These are phyloP conservation scores for Xylaria arbuscula DNA, from an alignment of 2,329 filamentous ascomycete genomes.

Conservation along the genomic window DNA sequence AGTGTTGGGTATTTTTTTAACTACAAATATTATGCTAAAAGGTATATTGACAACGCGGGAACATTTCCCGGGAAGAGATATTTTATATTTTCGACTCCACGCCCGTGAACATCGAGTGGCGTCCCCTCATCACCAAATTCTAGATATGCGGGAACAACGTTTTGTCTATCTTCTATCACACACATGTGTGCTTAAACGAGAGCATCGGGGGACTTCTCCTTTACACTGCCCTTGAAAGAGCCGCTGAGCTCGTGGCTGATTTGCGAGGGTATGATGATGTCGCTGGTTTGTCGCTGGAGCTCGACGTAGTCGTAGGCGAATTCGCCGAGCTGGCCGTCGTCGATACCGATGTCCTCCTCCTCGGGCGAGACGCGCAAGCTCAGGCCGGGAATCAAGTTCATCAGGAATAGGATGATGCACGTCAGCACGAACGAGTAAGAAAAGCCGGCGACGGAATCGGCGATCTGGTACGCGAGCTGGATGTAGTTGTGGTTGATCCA, in stretches of 20 bases:
- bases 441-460: constrained; percentile 72
- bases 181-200: constrained; percentile 33
- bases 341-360: constrained; percentile 75
- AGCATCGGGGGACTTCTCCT: constrained; percentile 42
- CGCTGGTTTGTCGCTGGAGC: constrained; percentile 70
- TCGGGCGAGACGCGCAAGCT: constrained; percentile 74
- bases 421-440: constrained; percentile 75
- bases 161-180: neutral
- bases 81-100: constrained; percentile 27
- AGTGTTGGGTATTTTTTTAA: constrained; percentile 28
- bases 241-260: constrained; percentile 37
- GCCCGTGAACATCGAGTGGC: constrained; percentile 13
- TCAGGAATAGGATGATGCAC: constrained; percentile 74
- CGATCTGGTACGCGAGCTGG: constrained; percentile 77
- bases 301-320: constrained; percentile 89
- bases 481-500: constrained; percentile 78
- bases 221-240: constrained; percentile 46
- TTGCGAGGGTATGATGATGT: constrained; percentile 39
- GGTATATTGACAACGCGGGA: constrained; percentile 29
- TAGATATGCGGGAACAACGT: neutral
- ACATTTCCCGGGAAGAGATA: constrained; percentile 3
- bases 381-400: constrained; percentile 77
- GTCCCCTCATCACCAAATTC: constrained; percentile 7
- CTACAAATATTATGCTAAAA: constrained; percentile 31
- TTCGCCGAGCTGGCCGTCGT: constrained; percentile 82